These are phyloP conservation scores for Phytophthora citrophthora DNA, from an alignment of 352 stramenopile species.

Conservation along the genomic window DNA sequence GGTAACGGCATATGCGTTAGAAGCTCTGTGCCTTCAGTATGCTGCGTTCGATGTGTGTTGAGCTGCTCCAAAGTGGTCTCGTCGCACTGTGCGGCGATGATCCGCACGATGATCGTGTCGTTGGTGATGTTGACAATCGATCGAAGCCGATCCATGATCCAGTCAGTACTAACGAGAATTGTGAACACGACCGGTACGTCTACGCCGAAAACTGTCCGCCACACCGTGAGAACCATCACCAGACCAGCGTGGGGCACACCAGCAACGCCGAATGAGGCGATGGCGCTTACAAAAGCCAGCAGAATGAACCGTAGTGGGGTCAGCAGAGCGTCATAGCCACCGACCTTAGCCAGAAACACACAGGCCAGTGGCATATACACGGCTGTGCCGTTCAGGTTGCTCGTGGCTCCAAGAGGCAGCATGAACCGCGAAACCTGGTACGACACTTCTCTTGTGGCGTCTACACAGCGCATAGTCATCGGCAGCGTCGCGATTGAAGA, in stretches of 20 bases:
- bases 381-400: conserved; percentile 77
- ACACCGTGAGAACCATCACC: conserved; percentile 84
- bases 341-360: conserved; percentile 77
- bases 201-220: conserved; percentile 68
- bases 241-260: conserved; percentile 76
- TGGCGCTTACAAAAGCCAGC: conserved; percentile 67
- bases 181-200: conserved; percentile 69
- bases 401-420: conserved; percentile 69
- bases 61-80: conserved; percentile 47
- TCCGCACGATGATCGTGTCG: conserved; percentile 78
- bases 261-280: conserved; percentile 74
- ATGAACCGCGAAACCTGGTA: conserved; percentile 66
- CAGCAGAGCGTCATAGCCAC: conserved; percentile 57
- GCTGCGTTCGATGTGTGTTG: conserved; percentile 11
- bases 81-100: conserved; percentile 78
- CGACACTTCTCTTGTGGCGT: conserved; percentile 69
- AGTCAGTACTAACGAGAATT: conserved; percentile 73
- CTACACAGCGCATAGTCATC: conserved; percentile 79
- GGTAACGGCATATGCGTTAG: conserved; percentile 24
- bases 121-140: conserved; percentile 86
- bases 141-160: conserved; percentile 75
- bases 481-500: conserved; percentile 84
- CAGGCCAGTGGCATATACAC: conserved; percentile 78
- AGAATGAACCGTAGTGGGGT: conserved; percentile 66
- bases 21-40: conserved; percentile 39